Evolutionary conservation across 2,329 filamentous ascomycete species (phyloP), one percentile per base, ranked within the genome.

Genomic region (Talaromyces sp.): DNA sequence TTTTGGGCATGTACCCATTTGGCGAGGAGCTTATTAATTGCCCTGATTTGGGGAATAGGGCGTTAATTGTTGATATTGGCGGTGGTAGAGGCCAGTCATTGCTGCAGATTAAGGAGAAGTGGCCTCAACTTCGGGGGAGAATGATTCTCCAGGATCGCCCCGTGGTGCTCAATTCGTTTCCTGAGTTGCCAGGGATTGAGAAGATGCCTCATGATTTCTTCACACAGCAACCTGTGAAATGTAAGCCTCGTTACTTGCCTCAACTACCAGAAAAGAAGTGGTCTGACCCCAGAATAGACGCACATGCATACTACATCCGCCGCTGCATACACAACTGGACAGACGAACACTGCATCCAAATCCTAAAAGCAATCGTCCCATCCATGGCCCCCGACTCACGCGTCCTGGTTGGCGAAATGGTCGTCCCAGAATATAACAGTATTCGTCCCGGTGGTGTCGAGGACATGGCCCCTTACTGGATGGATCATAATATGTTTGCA

Each of bases 331-430:
- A 70, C 50, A 64, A 68, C 54, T 69, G 63, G 61, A 56, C 61
- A 17, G 67, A 69, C 39, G 61, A 62, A 21, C 59, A 63, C 17
- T 61, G 60, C 17, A 46, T 56, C 7, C 35, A 61, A 50, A 65
- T 66, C 36, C 41, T 69, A 2, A 64, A 65, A 11, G 62, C 69
- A 11, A 63, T 73, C 2, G 61, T 63, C 1, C 56, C 64, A 2
- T 75, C 75, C 1, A 69, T 77, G 65, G 64, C 60, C 1, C 56
- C 63, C 0, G 67, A 73, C 5, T 77, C 75, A 0, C 61, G 65
- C 10, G 67, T 80, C 28, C 61, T 80, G 8, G 74, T 80, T 55
- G 73, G 77, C 50, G 78, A 80, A 31, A 69, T 75, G 50, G 73
- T 78, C 1, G 53, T 79, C 0, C 74, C 76, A 46, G 57, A 59